Evolutionary conservation across 371 early-diverging fungal species (phyloP).

Genomic region (Syncephalastrum contaminatum): DNA sequence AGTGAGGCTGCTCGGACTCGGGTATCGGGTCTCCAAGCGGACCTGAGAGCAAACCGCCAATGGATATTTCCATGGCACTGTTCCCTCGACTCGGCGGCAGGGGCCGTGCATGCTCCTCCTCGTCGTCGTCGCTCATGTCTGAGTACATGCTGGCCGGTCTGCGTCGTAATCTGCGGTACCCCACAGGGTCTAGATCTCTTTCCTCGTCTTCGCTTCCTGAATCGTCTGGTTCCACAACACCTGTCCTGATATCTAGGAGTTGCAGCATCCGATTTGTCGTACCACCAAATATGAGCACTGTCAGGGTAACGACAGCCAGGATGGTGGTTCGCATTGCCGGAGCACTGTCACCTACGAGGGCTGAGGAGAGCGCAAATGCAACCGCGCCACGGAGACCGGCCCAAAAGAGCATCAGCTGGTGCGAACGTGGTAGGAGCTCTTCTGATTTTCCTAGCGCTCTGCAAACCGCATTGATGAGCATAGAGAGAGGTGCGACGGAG

Average conservation of each 20-base stretch:
- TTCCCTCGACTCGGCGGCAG: conserved; percentile 3
- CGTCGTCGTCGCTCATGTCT: conserved; percentile 16
- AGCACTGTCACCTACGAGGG: conserved; percentile 68
- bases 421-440: conserved; percentile 71
- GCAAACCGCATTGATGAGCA: conserved; percentile 70
- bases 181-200: conserved; percentile 35
- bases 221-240: conserved; percentile 62
- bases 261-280: conserved; percentile 80
- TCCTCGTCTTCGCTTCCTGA: conserved; percentile 59
- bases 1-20: conserved; percentile 62
- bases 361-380: conserved; percentile 90
- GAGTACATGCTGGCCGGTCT: conserved; percentile 13
- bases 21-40: conserved; percentile 56
- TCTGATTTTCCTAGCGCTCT: conserved; percentile 55
- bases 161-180: conserved; percentile 16
- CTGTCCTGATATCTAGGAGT: conserved; percentile 73
- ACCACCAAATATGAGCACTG: conserved; percentile 88
- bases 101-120: conserved; percentile 7
- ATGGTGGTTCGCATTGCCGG: conserved; percentile 83
- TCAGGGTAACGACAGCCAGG: conserved; percentile 86
- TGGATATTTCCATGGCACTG: conserved; percentile 34
- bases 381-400: conserved; percentile 95
- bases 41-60: conserved; percentile 40
- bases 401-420: conserved; percentile 94
- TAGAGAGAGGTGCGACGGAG: conserved; percentile 81